Evolutionary conservation across 805 yeast species (phyloP).

Genomic region (Lipomyces kockii): DNA sequence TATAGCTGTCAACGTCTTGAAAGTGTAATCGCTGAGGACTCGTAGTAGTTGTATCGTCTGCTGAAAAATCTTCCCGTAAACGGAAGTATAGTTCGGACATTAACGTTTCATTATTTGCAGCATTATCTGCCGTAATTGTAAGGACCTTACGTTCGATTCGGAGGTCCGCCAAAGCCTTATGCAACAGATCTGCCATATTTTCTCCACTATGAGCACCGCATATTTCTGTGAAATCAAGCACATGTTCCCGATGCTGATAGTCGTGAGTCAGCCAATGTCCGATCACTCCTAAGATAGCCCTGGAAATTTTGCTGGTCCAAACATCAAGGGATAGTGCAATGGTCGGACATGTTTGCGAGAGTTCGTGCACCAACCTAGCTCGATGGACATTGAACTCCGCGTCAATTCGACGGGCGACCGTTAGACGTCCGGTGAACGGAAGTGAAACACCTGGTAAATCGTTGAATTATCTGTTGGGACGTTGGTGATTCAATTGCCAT

Average conservation of each 20-base stretch:
- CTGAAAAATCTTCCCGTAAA: not conserved
- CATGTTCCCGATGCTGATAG: not conserved
- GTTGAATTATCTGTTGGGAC: not conserved
- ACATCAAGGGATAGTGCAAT: constrained; percentile 5
- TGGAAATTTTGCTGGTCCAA: constrained; percentile 7
- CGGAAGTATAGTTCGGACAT: constrained; percentile 11
- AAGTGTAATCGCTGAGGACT: not conserved
- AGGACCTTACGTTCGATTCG: not conserved
- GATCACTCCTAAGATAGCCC: constrained; percentile 3
- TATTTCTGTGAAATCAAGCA: constrained; percentile 6
- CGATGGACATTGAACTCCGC: not conserved
- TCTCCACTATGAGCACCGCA: constrained; percentile 6
- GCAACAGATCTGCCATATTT: not conserved
- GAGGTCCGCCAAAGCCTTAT: not conserved
- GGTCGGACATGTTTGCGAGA: not conserved
- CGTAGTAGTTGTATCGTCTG: not conserved
- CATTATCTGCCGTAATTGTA: constrained; percentile 9
- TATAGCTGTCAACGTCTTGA: constrained; percentile 6
- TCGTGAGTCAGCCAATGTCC: constrained; percentile 11
- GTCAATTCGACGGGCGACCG: not conserved
- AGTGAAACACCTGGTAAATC: not conserved
- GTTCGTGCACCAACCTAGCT: not conserved
- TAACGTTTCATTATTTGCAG: constrained; percentile 6
- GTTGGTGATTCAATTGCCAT: not conserved
- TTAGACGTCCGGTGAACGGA: not conserved